A percentile compares a stretch with the other conserved stretches of the same genome.
These are phyloP conservation scores for Edaphochlamys debaryana DNA, from an alignment of 139 green algal genomes.

Conservation along the genomic window DNA sequence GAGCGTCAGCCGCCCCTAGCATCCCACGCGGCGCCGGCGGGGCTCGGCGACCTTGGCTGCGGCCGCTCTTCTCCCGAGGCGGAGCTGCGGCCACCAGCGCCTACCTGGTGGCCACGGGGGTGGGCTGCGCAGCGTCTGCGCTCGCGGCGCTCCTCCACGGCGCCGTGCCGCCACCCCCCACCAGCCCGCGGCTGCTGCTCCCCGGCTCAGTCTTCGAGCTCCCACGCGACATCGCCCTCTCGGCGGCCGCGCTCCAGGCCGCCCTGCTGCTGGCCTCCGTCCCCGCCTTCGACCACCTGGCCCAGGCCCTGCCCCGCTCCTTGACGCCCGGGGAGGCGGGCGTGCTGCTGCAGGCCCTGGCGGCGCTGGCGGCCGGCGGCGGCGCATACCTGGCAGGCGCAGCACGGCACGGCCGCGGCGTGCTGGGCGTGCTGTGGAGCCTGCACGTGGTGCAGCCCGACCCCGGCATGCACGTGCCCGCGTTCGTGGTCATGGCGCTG, in stretches of 20 bases:
- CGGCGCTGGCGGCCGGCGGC: slow-evolving; percentile 14
- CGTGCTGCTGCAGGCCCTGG: slow-evolving; percentile 53
- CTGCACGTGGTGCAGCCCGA: slow-evolving; percentile 38
- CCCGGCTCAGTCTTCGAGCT: slow-evolving; percentile 27
- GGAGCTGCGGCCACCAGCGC: too few relatives aligned
- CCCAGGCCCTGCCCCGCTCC: slow-evolving; percentile 45
- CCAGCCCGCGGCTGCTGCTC: slow-evolving; percentile 14
- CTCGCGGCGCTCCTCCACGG: background rate
- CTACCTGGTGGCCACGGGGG: background rate
- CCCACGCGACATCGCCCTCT: slow-evolving; percentile 4
- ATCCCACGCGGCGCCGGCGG: too few relatives aligned
- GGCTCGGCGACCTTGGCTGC: too few relatives aligned
- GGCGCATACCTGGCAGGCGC: slow-evolving; percentile 34
- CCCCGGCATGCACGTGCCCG: slow-evolving; percentile 41
- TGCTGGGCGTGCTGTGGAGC: slow-evolving; percentile 35
- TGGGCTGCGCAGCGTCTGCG: background rate
- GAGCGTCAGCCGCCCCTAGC: too few relatives aligned
- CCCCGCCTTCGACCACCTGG: slow-evolving; percentile 37
- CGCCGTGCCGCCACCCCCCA: background rate
- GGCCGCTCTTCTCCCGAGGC: background rate
- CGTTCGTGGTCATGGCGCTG: slow-evolving; percentile 25
- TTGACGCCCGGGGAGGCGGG: slow-evolving; percentile 64
- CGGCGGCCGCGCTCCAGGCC: background rate
- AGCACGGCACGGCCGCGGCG: slow-evolving; percentile 33
- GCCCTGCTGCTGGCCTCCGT: slow-evolving; percentile 8